A percentile compares a stretch with the other conserved stretches of the same genome.
phyloP scores from a whole-genome alignment of 2,329 filamentous ascomycete species.

The Fusarium neocosmosporiellum region DNA sequence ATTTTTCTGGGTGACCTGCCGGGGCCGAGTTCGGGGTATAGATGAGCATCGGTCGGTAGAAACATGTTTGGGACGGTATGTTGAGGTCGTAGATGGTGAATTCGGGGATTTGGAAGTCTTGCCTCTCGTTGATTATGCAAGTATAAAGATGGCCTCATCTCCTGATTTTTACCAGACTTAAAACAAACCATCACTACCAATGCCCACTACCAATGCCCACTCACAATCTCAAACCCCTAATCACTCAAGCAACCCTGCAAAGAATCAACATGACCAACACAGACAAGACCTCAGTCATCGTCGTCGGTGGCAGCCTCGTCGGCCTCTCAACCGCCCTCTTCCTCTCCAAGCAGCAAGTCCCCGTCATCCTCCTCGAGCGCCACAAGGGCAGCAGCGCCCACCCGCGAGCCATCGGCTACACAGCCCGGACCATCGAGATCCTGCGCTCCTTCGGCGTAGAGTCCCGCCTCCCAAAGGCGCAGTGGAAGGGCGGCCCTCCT shows the following conservation, averaged over 20 bases:
- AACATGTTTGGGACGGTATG: background rate
- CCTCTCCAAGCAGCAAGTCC: constrained; percentile 46
- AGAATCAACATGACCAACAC: background rate
- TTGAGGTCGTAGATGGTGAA: background rate
- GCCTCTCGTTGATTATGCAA: background rate
- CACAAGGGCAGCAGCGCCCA: constrained; percentile 50
- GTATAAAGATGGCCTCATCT: background rate
- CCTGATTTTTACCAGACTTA: background rate
- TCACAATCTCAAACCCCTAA: background rate
- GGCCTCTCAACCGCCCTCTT: constrained; percentile 53
- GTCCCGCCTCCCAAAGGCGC: constrained; percentile 15
- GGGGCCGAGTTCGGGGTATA: background rate
- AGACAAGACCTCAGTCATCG: constrained; percentile 44
- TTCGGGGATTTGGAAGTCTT: background rate
- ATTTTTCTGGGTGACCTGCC: background rate
- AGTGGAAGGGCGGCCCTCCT: constrained; percentile 33
- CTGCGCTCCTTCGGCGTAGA: constrained; percentile 43
- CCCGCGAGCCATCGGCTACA: constrained; percentile 52
- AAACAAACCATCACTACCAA: background rate
- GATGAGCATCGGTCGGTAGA: background rate
- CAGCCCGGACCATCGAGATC: constrained; percentile 52
- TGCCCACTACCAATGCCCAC: background rate
- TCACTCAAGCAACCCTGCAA: background rate
- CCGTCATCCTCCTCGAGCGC: constrained; percentile 51
- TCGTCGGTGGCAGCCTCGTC: constrained; percentile 54